Percentiles rank a stretch among this genome's conserved stretches.
Evolutionary conservation across 176 grass and related monocot species (phyloP).

Genomic region (Bolboschoenus planiculmis): DNA sequence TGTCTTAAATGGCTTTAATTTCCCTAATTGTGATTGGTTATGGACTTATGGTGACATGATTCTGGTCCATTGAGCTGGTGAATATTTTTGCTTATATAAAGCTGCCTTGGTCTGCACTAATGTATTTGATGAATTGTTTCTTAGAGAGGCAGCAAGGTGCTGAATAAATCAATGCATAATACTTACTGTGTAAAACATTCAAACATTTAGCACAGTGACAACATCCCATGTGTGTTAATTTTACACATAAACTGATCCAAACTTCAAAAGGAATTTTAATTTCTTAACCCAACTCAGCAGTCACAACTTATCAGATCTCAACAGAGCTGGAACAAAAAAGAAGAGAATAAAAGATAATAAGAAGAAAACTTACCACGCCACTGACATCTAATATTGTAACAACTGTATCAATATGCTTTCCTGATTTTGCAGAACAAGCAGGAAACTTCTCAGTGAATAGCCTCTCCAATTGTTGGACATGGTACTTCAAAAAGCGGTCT

Average conservation of each 20-base stretch:
- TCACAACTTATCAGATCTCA: neutral
- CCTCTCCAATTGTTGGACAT: conserved; percentile 41
- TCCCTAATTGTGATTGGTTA: neutral
- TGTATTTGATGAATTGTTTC: neutral
- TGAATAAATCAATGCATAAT: neutral
- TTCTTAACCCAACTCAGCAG: neutral
- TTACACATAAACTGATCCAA: neutral
- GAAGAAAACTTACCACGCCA: conserved; percentile 63
- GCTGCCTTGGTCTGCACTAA: neutral
- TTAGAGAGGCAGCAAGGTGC: neutral
- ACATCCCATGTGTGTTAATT: neutral
- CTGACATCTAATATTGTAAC: conserved; percentile 39
- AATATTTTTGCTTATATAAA: neutral
- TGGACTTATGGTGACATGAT: too few species aligned
- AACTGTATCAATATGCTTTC: conserved; percentile 29
- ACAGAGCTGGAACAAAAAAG: neutral
- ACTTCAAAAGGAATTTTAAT: neutral
- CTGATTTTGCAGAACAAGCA: conserved; percentile 24
- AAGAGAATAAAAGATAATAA: neutral
- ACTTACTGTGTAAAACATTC: neutral
- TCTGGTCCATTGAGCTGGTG: neutral
- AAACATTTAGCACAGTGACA: neutral
- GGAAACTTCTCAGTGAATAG: conserved; percentile 35
- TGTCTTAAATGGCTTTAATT: neutral
- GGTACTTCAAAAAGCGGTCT: conserved; percentile 85